Percentiles rank a stretch among this genome's conserved stretches.
Evolutionary conservation across 2,329 filamentous ascomycete species (phyloP).

Genomic region (Neonectria coccinea): DNA sequence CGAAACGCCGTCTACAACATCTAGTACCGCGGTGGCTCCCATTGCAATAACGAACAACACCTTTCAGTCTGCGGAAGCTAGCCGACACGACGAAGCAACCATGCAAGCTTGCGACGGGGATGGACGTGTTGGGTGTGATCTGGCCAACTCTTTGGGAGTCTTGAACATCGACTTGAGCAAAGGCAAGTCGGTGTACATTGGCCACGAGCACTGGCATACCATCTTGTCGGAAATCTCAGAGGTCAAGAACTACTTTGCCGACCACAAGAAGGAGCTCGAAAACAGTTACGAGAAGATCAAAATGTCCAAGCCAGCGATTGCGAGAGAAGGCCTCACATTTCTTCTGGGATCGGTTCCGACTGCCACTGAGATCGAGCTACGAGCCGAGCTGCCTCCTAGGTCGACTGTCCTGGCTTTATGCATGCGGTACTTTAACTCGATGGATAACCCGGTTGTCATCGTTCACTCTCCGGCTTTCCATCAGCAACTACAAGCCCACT

Average conservation of each 20-base stretch:
- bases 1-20: conserved; percentile 53
- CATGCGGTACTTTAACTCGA: conserved; percentile 89
- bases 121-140: conserved; percentile 75
- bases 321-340: conserved; percentile 77
- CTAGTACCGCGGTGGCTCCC: conserved; percentile 49
- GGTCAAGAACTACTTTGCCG: conserved; percentile 88
- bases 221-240: conserved; percentile 87
- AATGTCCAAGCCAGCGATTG: conserved; percentile 70
- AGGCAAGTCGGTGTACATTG: conserved; percentile 83
- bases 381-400: conserved; percentile 1
- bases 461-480: conserved; percentile 89
- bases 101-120: conserved; percentile 64
- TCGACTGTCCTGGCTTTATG: conserved; percentile 79
- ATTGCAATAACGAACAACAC: conserved; percentile 55
- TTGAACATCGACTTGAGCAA: conserved; percentile 85
- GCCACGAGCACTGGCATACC: conserved; percentile 85
- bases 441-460: conserved; percentile 75
- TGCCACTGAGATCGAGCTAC: conserved; percentile 76
- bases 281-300: conserved; percentile 82
- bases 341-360: conserved; percentile 80
- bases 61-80: conserved; percentile 60
- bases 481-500: conserved; percentile 73
- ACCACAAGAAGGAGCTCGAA: conserved; percentile 90
- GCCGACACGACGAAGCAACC: conserved; percentile 66
- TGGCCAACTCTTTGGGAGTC: conserved; percentile 79